Evolutionary conservation across 345 rosid genomes (phyloP).

Genomic region (Eucalyptus fibrosa): DNA sequence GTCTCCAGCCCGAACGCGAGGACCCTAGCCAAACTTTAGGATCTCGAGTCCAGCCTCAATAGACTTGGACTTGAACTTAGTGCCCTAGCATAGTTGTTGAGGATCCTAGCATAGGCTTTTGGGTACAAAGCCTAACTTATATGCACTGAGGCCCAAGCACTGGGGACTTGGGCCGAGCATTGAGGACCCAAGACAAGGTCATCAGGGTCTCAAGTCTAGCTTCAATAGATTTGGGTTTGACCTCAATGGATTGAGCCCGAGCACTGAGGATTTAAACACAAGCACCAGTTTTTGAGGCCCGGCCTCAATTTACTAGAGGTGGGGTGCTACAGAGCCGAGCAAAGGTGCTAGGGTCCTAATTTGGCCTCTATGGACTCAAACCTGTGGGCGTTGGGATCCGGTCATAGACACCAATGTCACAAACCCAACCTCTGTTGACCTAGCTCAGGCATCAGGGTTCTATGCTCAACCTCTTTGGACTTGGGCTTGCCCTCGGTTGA

Average conservation of each 20-base stretch:
- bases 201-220: rapidly evolving
- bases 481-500: background rate
- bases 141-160: too few species aligned
- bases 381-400: rapidly evolving
- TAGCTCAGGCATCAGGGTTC: background rate
- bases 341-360: too few species aligned
- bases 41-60: background rate
- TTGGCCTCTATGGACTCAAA: too few species aligned
- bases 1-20: rapidly evolving
- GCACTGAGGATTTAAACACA: too few species aligned
- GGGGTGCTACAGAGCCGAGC: rapidly evolving
- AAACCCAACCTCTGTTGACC: too few species aligned
- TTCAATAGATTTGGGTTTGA: too few species aligned
- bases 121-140: background rate
- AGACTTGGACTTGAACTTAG: background rate
- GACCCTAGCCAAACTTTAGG: background rate
- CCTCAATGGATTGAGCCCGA: too few species aligned
- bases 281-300: too few species aligned
- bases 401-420: background rate
- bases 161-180: too few species aligned
- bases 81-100: background rate
- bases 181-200: too few species aligned
- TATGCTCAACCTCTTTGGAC: background rate
- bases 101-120: background rate
- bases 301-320: too few species aligned